Base-by-base conservation (phyloP, 2,329 filamentous ascomycete genomes). In the Colletotrichum lini region DNA sequence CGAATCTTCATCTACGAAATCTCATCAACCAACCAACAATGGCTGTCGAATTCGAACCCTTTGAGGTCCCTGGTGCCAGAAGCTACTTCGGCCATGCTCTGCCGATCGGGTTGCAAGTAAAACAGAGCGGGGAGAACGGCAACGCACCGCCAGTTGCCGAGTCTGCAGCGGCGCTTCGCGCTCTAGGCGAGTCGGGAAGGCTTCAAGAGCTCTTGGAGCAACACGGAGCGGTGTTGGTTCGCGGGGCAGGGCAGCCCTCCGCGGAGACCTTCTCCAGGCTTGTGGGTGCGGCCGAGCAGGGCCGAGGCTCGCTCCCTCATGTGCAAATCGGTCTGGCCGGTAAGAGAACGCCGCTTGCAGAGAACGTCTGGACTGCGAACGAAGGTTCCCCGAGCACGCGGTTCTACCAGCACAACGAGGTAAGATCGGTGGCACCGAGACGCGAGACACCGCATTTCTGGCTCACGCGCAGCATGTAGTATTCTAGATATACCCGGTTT, bases 261-360 rank as follows among this genome's bases (percentile, higher is more conserved):
- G 68, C 72, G 4, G 68, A 73, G 47, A 76, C 73, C 18, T 76
- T 76, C 21, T 73, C 75, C 2, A 65, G 65, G 38, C 50, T 74
- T 18, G 62, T 74, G 7, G 69, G 69, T 13, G 73, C 70, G 2
- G 71, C 63, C 2, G 73, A 73, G 26, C 50, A 67, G 35, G 71
- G 56, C 13, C 67, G 70, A 7, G 71, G 70, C 16, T 71, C 72
- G n/a, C 40, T 16, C 18, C 73, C 71, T 8, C 66, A 84, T 84
- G 83, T 79, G 21, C 65, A 72, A 40, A 68, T 72, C n/a, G 69
- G 69, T 12, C 60, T 75, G 58, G 74, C 74, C 26, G 74, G 74
- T 2, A 75, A 75, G 16, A 62, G 73, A 53, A 75, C 68, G 6
- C 52, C 61, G 0, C 35, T 73, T 16, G 74, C 66, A 12, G 54